Evolutionary conservation across 2,329 filamentous ascomycete species (phyloP), one percentile per base, ranked within the genome.

Genomic region (Pleurostoma richardsiae): DNA sequence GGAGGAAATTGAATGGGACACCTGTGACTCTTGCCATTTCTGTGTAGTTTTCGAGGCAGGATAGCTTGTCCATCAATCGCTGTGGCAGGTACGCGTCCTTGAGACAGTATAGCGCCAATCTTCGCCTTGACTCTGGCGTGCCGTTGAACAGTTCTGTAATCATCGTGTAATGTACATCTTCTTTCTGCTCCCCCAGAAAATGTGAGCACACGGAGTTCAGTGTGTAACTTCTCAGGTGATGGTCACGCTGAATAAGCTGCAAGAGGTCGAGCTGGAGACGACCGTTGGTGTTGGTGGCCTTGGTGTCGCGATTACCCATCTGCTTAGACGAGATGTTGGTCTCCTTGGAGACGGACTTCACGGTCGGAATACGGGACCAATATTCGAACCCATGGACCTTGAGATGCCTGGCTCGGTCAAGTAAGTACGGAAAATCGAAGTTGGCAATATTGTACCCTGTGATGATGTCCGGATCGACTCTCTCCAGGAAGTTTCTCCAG

Each of bases 21-120:
- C 94, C 94, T 29, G 95, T 99, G 68, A 99, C 94, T 81, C 94
- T 94, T 48, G 94, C 92, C 94, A 99, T 99, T 70, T 99, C 94
- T 0, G 94, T 97, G 61, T 97, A 97, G 64, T 99, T 99, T 68
- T 96, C 88, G n/a, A 99, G 75, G 68, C 94, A 97, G 62, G 95
- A 97, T 29, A 99, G 76, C 66, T 99, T 99, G 62, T 99, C 94
- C 84, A 99, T 91, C 44, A 99, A 69, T 49, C 95, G 76, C 61
- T 97, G 91, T 1, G 94, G 94, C 4, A 99, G 76, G 59, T 96
- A 99, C 0, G 94, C 94, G 71, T 99, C 95, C 68, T 99, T 99
- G 54, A 99, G 69, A 69, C 94, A 99, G 72, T 99, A 99, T 1
- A 99, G 81, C 1, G 94, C 94, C 42, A 99, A 71, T 68, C 94